Percentiles rank a stretch among this genome's conserved stretches.
These are phyloP conservation scores for Didymella keratinophila DNA, from an alignment of 2,329 filamentous ascomycete genomes.

Conservation along the genomic window DNA sequence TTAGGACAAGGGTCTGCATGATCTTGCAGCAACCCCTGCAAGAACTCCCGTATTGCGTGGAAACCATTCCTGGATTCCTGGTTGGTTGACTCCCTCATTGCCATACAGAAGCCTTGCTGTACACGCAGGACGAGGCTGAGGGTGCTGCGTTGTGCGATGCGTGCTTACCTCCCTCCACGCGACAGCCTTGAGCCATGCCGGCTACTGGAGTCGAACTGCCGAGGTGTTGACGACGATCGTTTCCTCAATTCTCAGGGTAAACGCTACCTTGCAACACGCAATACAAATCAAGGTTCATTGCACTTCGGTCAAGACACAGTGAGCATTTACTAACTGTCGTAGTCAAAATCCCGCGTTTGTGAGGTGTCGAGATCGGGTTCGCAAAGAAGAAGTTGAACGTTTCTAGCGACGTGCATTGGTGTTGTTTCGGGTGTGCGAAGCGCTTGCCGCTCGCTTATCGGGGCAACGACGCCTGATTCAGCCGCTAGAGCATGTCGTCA, in stretches of 20 bases:
- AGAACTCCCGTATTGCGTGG: background rate
- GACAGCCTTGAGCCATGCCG: background rate
- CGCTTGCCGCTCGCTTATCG: constrained; percentile 22
- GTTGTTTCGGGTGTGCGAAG: constrained; percentile 16
- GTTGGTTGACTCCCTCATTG: background rate
- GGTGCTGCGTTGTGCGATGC: background rate
- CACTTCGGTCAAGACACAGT: background rate
- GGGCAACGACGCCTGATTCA: constrained; percentile 2
- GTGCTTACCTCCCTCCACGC: background rate
- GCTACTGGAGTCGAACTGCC: background rate
- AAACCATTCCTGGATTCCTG: background rate
- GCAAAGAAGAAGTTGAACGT: constrained; percentile 4
- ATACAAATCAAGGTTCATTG: background rate
- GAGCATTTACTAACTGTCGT: background rate
- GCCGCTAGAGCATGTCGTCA: background rate
- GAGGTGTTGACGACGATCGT: background rate
- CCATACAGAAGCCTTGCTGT: background rate
- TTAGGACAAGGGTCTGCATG: constrained; percentile 14
- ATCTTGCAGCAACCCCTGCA: constrained; percentile 17
- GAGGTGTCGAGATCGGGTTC: constrained; percentile 1
- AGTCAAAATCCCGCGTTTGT: background rate
- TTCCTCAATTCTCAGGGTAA: background rate
- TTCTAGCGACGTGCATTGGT: constrained; percentile 20
- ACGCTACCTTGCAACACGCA: background rate
- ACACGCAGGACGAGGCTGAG: background rate